These are phyloP conservation scores for Pseudopithomyces chartarum DNA, from an alignment of 2,329 filamentous ascomycete genomes.

Conservation along the genomic window DNA sequence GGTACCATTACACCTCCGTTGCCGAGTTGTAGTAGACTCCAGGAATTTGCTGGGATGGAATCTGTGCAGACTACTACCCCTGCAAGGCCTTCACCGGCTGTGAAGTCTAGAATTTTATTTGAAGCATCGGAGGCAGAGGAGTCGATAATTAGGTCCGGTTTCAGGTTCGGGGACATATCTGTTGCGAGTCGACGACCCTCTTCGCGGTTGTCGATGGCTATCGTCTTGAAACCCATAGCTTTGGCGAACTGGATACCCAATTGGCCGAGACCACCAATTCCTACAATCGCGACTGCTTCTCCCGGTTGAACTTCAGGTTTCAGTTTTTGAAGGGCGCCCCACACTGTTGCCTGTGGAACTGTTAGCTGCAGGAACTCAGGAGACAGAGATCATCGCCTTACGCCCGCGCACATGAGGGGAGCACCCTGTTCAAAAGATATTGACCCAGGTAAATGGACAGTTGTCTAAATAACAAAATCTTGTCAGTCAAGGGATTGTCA, in stretches of 20 bases:
- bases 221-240: conserved; percentile 27
- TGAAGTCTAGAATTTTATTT: conserved; percentile 20
- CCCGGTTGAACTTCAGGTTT: conserved; percentile 58
- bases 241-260: conserved; percentile 74
- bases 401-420: conserved; percentile 44
- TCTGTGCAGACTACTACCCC: conserved; percentile 35
- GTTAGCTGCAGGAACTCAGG: conserved; percentile 1
- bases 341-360: conserved; percentile 27
- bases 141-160: conserved; percentile 26
- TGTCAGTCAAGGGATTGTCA: neutral
- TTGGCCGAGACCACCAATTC: conserved; percentile 79
- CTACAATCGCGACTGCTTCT: conserved; percentile 78
- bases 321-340: conserved; percentile 28
- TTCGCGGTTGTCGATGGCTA: conserved; percentile 32
- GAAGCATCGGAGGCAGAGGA: conserved; percentile 18
- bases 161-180: conserved; percentile 19
- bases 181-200: conserved; percentile 27
- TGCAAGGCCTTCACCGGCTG: conserved; percentile 26
- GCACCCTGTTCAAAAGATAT: conserved; percentile 34
- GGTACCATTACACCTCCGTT: conserved; percentile 30
- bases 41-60: conserved; percentile 25
- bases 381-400: conserved; percentile 14
- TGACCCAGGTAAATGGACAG: conserved; percentile 26
- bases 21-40: conserved; percentile 29
- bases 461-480: conserved; percentile 12